A percentile compares a stretch with the other conserved stretches of the same genome.
These are phyloP conservation scores for Grigorovia jiainica DNA, from an alignment of 805 yeast species.

Conservation along the genomic window DNA sequence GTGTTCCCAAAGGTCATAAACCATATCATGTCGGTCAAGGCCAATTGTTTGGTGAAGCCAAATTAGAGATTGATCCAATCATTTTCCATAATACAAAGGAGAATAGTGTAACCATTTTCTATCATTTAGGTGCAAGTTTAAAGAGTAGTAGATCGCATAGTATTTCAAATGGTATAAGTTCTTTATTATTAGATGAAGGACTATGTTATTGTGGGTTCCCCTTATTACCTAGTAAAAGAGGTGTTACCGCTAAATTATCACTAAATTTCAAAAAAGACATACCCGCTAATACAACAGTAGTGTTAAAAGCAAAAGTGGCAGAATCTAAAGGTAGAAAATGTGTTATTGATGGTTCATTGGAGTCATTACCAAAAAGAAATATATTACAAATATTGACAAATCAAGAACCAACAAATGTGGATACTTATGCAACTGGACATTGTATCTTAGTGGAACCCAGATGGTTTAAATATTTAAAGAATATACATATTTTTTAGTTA, in stretches of 20 bases:
- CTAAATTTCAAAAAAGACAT: conserved; percentile 47
- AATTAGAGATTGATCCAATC: conserved; percentile 69
- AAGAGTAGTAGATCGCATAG: conserved; percentile 58
- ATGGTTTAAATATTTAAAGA: conserved; percentile 67
- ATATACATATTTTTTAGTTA: conserved; percentile 34
- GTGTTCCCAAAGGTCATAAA: conserved; percentile 51
- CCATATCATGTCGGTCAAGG: conserved; percentile 64
- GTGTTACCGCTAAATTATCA: conserved; percentile 76
- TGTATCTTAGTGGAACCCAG: conserved; percentile 78
- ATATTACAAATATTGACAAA: conserved; percentile 1
- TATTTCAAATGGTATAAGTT: conserved; percentile 72
- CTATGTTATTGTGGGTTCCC: conserved; percentile 82
- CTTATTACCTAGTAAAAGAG: conserved; percentile 65
- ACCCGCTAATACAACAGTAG: conserved; percentile 50
- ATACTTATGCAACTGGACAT: conserved; percentile 45
- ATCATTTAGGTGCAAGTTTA: conserved; percentile 59
- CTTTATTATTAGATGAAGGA: conserved; percentile 77
- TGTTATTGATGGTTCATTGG: conserved; percentile 62
- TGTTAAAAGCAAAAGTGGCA: conserved; percentile 56
- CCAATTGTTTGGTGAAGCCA: conserved; percentile 54
- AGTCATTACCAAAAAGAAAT: conserved; percentile 16
- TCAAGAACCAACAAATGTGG: conserved; percentile 3
- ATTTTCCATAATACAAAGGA: conserved; percentile 43
- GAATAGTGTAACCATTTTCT: conserved; percentile 52
- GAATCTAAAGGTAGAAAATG: conserved; percentile 74